Conservation (phyloP, 2,329 filamentous ascomycete species). For the Pseudocercospora macadamiae region DNA sequence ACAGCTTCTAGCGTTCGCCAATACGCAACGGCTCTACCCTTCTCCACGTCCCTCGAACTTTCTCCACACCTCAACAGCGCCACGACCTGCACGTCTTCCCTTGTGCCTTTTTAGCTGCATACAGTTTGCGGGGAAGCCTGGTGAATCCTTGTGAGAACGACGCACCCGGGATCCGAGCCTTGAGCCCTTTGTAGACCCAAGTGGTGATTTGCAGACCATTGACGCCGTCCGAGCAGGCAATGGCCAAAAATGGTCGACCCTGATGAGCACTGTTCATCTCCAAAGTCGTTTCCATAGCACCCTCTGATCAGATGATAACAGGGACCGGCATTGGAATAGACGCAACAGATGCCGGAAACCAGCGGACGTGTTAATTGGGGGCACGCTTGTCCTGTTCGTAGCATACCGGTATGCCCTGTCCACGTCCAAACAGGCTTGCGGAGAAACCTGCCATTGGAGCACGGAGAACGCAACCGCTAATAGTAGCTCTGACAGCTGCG, state of each 20-base stretch:
- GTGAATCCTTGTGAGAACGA: slow-evolving; percentile 1
- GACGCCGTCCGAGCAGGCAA: neutral
- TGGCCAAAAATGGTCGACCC: neutral
- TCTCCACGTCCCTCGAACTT: slow-evolving; percentile 15
- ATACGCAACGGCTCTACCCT: slow-evolving; percentile 11
- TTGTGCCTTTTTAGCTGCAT: neutral
- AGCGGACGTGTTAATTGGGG: neutral
- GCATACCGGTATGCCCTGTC: neutral
- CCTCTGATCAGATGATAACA: neutral
- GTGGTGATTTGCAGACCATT: neutral
- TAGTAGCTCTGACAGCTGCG: too few species aligned
- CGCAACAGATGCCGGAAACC: neutral
- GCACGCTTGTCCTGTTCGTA: neutral
- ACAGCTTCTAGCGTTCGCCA: neutral
- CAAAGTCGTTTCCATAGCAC: too few species aligned
- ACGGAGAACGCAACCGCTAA: neutral
- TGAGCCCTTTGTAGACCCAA: neutral
- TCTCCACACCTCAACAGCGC: slow-evolving; percentile 16
- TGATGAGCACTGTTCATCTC: neutral
- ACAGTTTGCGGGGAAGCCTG: slow-evolving; percentile 20
- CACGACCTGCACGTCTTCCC: neutral
- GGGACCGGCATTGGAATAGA: neutral
- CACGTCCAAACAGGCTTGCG: neutral
- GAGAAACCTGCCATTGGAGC: neutral
- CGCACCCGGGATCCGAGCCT: slow-evolving; percentile 14